Evolutionary conservation across 2,329 filamentous ascomycete species (phyloP).

Genomic region (Botrytis paeoniae): DNA sequence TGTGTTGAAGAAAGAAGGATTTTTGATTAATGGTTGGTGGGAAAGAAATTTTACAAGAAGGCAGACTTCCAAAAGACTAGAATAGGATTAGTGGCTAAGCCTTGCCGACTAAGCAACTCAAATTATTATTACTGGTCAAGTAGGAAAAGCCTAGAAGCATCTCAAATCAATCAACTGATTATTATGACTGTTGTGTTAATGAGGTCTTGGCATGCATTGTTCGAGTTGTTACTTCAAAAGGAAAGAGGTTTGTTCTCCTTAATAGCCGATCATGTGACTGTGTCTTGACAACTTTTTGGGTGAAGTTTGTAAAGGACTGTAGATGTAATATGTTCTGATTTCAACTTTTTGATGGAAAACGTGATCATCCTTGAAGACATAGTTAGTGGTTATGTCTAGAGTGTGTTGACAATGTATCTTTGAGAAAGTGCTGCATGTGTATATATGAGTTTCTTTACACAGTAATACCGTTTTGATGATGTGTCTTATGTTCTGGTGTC

Average conservation of each 20-base stretch:
- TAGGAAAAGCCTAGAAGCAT: neutral
- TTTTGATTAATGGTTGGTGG: neutral
- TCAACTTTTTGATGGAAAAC: neutral
- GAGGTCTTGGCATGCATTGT: neutral
- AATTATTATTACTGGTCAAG: neutral
- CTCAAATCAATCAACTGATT: neutral
- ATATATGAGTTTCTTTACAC: neutral
- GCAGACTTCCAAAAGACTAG: neutral
- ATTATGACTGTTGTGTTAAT: neutral
- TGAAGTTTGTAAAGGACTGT: neutral
- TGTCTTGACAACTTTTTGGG: neutral
- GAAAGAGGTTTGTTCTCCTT: neutral
- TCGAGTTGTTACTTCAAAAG: neutral
- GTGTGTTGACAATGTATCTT: neutral
- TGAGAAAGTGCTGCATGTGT: neutral
- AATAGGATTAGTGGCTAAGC: neutral
- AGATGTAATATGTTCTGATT: too few relatives aligned
- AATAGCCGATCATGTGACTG: constrained; percentile 9
- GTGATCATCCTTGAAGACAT: too few relatives aligned
- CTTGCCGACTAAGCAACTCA: neutral
- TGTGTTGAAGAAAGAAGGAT: neutral
- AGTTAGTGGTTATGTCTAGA: neutral
- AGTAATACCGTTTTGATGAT: fast-evolving
- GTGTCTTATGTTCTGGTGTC: fast-evolving
- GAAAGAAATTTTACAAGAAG: neutral